Evolutionary conservation across 352 stramenopile species (phyloP).

Genomic region (Blastocystis sp.): DNA sequence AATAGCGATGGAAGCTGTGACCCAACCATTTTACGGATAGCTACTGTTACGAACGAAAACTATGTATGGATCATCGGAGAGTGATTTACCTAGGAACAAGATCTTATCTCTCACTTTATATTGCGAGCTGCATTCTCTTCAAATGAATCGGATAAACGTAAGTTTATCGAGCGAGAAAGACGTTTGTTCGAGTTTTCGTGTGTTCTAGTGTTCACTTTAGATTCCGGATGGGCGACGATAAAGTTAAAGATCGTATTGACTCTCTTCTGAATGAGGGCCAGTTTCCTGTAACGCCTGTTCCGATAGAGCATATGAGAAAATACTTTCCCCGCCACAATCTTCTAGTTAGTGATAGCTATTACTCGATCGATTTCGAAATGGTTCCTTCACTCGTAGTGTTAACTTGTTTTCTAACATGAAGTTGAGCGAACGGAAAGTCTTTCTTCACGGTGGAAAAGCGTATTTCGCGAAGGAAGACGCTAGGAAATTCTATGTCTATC

Average conservation of each 20-base stretch:
- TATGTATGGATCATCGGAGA: neutral
- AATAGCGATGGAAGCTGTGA: neutral
- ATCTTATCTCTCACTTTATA: constrained; percentile 56
- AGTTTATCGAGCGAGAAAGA: constrained; percentile 14
- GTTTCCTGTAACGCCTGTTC: neutral
- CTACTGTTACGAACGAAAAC: neutral
- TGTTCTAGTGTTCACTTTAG: neutral
- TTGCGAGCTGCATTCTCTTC: constrained; percentile 29
- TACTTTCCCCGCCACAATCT: neutral
- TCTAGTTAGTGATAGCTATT: neutral
- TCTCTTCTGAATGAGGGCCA: neutral
- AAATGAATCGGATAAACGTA: neutral
- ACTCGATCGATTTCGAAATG: neutral
- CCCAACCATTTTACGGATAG: neutral
- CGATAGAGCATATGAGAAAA: neutral
- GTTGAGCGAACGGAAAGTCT: neutral
- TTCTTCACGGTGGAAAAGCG: neutral
- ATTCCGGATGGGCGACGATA: neutral
- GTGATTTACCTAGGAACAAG: neutral
- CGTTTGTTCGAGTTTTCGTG: neutral
- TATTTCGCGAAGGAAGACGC: neutral
- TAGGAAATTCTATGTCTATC: neutral
- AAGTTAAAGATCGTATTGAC: neutral
- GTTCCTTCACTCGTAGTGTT: neutral
- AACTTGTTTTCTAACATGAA: neutral